Conservation (phyloP, 1,284 basidiomycete genomes). For the Puccinia polysora region DNA sequence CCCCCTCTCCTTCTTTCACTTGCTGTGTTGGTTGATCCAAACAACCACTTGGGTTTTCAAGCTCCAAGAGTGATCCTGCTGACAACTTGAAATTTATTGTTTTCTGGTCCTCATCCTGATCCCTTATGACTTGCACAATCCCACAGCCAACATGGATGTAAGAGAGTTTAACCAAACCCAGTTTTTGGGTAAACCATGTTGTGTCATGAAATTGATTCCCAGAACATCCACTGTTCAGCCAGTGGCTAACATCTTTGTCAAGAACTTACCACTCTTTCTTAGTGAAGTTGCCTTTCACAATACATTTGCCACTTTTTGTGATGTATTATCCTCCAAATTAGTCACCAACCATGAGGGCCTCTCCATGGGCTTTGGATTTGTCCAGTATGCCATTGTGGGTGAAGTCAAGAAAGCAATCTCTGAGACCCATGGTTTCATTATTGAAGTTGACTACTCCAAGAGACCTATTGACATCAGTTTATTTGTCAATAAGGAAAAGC, state of each 20-base stretch:
- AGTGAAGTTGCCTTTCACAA: background rate
- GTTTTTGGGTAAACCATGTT: background rate
- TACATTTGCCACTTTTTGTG: background rate
- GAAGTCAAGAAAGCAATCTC: conserved; percentile 60
- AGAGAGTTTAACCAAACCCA: conserved; percentile 3
- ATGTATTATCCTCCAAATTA: conserved; percentile 5
- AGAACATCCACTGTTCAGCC: background rate
- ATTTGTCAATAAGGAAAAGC: background rate
- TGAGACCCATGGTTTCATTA: conserved; percentile 57
- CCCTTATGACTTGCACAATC: too few species aligned
- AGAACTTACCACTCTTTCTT: background rate
- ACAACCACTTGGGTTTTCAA: too few species aligned
- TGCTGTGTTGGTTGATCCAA: too few species aligned
- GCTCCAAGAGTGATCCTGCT: too few species aligned
- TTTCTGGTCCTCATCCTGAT: background rate
- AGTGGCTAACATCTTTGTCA: conserved; percentile 4
- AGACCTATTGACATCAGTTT: background rate
- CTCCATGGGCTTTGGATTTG: conserved; percentile 53
- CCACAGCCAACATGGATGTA: background rate
- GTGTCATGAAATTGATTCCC: background rate
- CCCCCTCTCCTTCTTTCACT: too few species aligned
- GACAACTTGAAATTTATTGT: background rate
- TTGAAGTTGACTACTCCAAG: background rate
- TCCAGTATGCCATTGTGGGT: conserved; percentile 64
- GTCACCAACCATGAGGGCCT: conserved; percentile 2